A percentile compares a stretch with the other conserved stretches of the same genome.
These are phyloP conservation scores for Coniophora puteana DNA, from an alignment of 1,284 basidiomycete species.

Conservation along the genomic window DNA sequence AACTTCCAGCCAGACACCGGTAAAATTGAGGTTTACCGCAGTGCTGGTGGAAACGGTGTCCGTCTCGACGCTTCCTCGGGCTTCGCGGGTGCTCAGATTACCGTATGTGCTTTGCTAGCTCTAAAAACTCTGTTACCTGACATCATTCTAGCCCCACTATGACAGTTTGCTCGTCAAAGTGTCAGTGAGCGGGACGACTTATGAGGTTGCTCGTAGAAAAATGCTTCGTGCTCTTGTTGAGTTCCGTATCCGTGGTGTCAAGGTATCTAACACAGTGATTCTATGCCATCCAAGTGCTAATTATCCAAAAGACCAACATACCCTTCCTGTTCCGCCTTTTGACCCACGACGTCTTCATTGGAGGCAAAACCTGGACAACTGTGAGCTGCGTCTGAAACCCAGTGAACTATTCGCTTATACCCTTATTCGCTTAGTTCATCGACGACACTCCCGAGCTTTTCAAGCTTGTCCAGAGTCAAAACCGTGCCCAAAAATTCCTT, in stretches of 20 bases:
- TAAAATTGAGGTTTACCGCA: conserved; percentile 98
- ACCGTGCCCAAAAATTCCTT: conserved; percentile 96
- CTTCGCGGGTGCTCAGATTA: conserved; percentile 99
- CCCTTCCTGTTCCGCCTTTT: conserved; percentile 98
- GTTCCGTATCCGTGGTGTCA: conserved; percentile 99
- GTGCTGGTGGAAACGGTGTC: conserved; percentile 98
- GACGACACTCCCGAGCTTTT: conserved; percentile 99
- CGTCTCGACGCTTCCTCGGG: conserved; percentile 97
- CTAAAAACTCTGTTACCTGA: background rate
- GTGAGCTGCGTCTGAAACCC: conserved; percentile 38
- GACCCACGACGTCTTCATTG: conserved; percentile 97
- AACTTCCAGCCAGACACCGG: conserved; percentile 98
- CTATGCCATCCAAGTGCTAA: too few relatives aligned
- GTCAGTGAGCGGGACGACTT: conserved; percentile 94
- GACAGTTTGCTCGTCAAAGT: conserved; percentile 98
- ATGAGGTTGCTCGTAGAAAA: conserved; percentile 97
- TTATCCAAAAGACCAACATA: conserved; percentile 82
- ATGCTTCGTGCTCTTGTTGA: conserved; percentile 99
- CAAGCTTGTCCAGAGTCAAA: conserved; percentile 97
- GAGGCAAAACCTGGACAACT: conserved; percentile 97
- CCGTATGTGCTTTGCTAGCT: conserved; percentile 46
- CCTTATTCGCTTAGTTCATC: conserved; percentile 69
- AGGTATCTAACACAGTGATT: conserved; percentile 46
- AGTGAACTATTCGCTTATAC: conserved; percentile 7
- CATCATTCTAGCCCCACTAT: conserved; percentile 77